Evolutionary conservation across 331 rosid species (phyloP).

Genomic region (Phaseolus coccineus): DNA sequence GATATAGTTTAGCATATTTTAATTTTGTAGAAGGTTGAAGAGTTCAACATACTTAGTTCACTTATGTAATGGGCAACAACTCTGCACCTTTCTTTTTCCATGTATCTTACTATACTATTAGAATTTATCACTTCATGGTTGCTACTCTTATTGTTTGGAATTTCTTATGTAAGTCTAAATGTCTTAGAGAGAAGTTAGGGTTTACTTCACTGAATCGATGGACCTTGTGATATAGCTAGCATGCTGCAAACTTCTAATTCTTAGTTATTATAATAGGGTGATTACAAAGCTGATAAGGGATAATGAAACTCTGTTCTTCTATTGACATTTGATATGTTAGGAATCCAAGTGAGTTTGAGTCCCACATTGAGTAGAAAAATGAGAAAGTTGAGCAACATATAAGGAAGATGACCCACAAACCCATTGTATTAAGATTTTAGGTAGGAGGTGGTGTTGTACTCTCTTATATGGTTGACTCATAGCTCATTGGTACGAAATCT

Average conservation of each 20-base stretch:
- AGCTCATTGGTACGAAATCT: too few species aligned
- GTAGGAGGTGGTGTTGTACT: too few species aligned
- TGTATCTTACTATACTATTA: not conserved
- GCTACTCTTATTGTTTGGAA: not conserved
- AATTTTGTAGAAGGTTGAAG: conserved; percentile 14
- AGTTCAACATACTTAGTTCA: conserved; percentile 20
- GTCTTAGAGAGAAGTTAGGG: conserved; percentile 20
- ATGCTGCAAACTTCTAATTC: conserved; percentile 29
- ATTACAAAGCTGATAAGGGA: conserved; percentile 31
- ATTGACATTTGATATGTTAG: not conserved
- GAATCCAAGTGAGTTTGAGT: too few species aligned
- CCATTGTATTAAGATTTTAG: too few species aligned
- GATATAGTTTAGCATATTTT: conserved; percentile 27
- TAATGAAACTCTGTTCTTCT: conserved; percentile 9
- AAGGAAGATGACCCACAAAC: too few species aligned
- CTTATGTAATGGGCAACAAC: not conserved
- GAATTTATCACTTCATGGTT: conserved; percentile 29
- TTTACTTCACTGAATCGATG: conserved; percentile 26
- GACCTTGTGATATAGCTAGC: conserved; percentile 24
- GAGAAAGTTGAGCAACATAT: too few species aligned
- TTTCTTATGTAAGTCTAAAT: conserved; percentile 20
- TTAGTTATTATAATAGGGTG: conserved; percentile 24
- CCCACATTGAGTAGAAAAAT: too few species aligned
- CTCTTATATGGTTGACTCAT: too few species aligned
- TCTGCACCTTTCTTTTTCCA: conserved; percentile 11